Evolutionary conservation across 2,329 filamentous ascomycete species (phyloP), one percentile per base, ranked within the genome.

Genomic region (Ophiocordyceps camponoti-rufipedis): DNA sequence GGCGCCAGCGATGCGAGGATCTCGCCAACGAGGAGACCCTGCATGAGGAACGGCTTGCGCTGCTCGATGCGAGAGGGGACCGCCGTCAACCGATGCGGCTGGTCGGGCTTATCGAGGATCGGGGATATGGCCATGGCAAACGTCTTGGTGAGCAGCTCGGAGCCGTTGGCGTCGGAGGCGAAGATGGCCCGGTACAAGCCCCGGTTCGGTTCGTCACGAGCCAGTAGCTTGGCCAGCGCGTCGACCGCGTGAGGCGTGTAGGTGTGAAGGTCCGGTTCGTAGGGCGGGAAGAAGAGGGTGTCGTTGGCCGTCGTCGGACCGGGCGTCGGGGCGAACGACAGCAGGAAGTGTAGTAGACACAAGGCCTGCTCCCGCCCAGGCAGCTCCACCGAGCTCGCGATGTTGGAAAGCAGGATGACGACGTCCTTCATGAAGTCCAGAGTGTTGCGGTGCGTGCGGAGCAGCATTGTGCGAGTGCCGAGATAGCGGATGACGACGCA

Each of bases 391-490:
- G 77, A 75, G 42, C 84, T 78, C 8, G 87, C 80, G 43, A 93
- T 77, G 60, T 98, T 96, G 47, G 89, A 95, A 46, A 98, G 69
- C 52, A 94, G 78, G 14, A 86, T 81, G 47, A 96, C 77, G 29
- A 87, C 70, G 60, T 98, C 91, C 64, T 98, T 98, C 85, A 95
- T 94, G 55, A 96, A 89, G 61, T 98, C 91, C 52, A 95, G 68
- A 0, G 84, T 91, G 62, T 95, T 94, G 56, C 75, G 71, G 52
- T 91, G 75, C 4, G 80, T 85, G 38, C 86, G 78, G 40, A 96
- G 66, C 29, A 96, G 72, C 72, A 89, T 85, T 53, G 86, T 86
- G 13, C 87, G 81, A 4, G 88, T 95, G 29, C 89, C 91, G 13
- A 96, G 71, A 52, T 91, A 85, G 48, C 87, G 74, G 50, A 96